Evolutionary conservation across 2,329 filamentous ascomycete genomes (phyloP), one percentile per base, ranked within the genome.

Genomic region (Claviceps africana): DNA sequence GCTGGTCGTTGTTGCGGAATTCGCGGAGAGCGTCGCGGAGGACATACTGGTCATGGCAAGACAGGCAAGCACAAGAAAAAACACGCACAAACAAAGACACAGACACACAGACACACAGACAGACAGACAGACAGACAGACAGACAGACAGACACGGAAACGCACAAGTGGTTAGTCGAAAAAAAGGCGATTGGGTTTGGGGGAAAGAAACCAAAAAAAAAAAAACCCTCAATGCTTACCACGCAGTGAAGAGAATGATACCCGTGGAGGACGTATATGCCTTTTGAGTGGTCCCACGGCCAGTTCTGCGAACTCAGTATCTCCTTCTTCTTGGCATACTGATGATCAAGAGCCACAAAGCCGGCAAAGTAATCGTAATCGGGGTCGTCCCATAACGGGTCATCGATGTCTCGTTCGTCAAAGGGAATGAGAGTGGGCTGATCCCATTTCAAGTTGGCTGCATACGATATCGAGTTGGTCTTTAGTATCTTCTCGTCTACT

Each of bases 251-350:
- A 40, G 60, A 59, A 51, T 66, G 63, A 47, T 54, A 59, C 5
- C 57, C 63, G 39, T 64, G 56, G 17, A 66, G 48, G 10, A 65
- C 51, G 46, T 64, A 65, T 10, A 65, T 45, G 2, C 62, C 61
- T 33, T 62, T 61, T 19, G 47, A 53, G 8, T 57, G 25, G 47
- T 66, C 64, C 63, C 63, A 66, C 0, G 64, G 63, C 48, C 64
- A 65, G 5, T 56, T 47, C 49, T 63, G 61, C 1, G 63, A 57
- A 1, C 19, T 51, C 2, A 51, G 57, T 19, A 65, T 55, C 10
- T 42, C 56, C 13, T 61, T 57, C 2, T 48, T 15, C 17, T 33
- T 40, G 8, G 54, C 56, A 51, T 52, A 63, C 6, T 58, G 54
- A 43, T 64, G 37, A 33, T 51, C 22, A 19, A 53, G 46, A 35